These are phyloP conservation scores for Hypoxylon fragiforme DNA, from an alignment of 495 filamentous ascomycete species.

Conservation along the genomic window DNA sequence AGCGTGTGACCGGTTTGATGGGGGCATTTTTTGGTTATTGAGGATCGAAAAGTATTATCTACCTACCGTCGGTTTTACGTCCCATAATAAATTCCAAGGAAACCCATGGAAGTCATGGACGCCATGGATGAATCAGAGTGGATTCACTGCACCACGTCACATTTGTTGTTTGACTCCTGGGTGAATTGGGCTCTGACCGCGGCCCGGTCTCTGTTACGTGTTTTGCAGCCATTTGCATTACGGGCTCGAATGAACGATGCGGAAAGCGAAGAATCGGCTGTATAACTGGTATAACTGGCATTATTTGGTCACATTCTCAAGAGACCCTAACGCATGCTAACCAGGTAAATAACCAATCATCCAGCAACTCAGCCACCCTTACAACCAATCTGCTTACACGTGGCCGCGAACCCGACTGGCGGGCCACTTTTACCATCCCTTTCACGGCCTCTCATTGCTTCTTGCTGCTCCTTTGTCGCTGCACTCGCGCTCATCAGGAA, in stretches of 20 bases:
- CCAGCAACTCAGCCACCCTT: neutral
- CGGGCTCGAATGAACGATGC: conserved; percentile 9
- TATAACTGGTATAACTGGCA: too few relatives aligned
- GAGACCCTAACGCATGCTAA: conserved; percentile 8
- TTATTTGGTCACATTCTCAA: conserved; percentile 9
- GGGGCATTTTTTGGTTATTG: conserved; percentile 18
- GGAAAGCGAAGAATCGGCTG: conserved; percentile 1
- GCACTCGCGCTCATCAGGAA: conserved; percentile 1
- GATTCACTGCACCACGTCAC: conserved; percentile 19
- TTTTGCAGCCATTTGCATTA: conserved; percentile 27
- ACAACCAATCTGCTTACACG: conserved; percentile 22
- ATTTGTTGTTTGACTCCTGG: conserved; percentile 11
- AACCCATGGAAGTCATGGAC: neutral
- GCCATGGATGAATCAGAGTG: neutral
- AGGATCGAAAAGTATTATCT: conserved; percentile 7
- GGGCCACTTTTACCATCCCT: conserved; percentile 15
- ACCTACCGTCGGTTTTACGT: conserved; percentile 17
- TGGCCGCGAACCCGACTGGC: conserved; percentile 16
- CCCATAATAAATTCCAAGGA: conserved; percentile 19
- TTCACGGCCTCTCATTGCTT: too few relatives aligned
- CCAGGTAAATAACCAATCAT: conserved; percentile 19
- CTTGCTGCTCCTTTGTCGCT: too few relatives aligned
- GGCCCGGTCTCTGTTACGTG: conserved; percentile 17
- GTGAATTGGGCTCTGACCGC: conserved; percentile 23
- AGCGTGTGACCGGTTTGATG: conserved; percentile 19